These are phyloP conservation scores for Senecio squalidus DNA, from an alignment of 140 eudicot genomes.

Conservation along the genomic window DNA sequence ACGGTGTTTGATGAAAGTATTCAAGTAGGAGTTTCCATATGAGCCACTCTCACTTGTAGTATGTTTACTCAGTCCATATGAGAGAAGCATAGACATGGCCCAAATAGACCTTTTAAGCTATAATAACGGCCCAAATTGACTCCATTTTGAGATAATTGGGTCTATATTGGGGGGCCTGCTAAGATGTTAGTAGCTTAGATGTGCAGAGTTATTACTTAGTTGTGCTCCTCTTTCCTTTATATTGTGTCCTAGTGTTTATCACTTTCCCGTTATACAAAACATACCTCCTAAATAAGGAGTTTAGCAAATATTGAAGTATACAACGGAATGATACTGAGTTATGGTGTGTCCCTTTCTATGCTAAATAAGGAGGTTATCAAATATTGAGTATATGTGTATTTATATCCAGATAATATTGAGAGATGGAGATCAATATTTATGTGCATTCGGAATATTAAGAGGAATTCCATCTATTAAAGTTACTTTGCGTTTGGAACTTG, in stretches of 20 bases:
- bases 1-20: neutral
- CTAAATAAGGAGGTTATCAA: neutral
- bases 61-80: neutral
- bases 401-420: too few species aligned
- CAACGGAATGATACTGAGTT: too few species aligned
- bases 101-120: neutral
- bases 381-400: too few species aligned
- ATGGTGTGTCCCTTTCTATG: neutral
- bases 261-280: too few species aligned
- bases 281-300: neutral
- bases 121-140: neutral
- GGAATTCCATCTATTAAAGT: neutral
- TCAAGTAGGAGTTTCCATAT: neutral
- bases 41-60: neutral
- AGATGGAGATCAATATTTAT: neutral
- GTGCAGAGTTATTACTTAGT: neutral
- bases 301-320: neutral
- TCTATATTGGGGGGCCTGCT: neutral
- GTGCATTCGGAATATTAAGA: neutral
- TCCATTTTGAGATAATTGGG: neutral
- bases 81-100: neutral
- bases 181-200: neutral
- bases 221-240: neutral
- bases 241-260: neutral
- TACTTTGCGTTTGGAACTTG: neutral